Base-by-base conservation (phyloP, 805 yeast species). In the Jamesozyma piceae region DNA sequence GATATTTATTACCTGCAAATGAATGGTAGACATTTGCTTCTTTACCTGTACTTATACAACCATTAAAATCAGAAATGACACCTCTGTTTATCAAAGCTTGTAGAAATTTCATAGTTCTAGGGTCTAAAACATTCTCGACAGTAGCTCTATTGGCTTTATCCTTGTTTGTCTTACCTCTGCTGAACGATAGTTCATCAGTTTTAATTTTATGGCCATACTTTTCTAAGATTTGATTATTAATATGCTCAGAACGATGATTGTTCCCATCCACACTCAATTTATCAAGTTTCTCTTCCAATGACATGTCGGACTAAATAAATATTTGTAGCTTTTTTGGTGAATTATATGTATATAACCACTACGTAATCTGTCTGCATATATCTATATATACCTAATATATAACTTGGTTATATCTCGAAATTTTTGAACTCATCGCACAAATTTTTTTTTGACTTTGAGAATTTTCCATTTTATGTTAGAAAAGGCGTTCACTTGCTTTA, bases 11-110 rank as follows among this genome's bases (percentile, higher is more conserved):
- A 8, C 65, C 65, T n/a, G 63, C 63, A 45, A 62, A 56, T 2
- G 95, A 96, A 57, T 85, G 90, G 60, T 92, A 92, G 0, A 92
- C 97, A 57, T 92, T 92, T n/a, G 98, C 98, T 63, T 92, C 99
- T 62, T 92, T 92, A 38, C 99, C 99, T 0, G 98, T 92, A 54
- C 92, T 80, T 38, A 92, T 72, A 60, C 97, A 92, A 11, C 98
- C 98, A 53, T 89, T 86, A 54, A 92, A 80, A 51, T 83, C 78
- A 2, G 92, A 78, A 28, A 92, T 77, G 5, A 85, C 74, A 3
- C 95, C 95, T 52, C 84, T 80, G 55, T 80, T 84, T 62, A 86
- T 80, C 60, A 92, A 71, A 47, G 85, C 86, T 41, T 80, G 78
- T 42, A 92, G 69, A 56, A 90, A 90, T 53, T 77, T 70, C 67